A percentile compares a stretch with the other conserved stretches of the same genome.
These are phyloP conservation scores for Tuctoria greenei DNA, from an alignment of 176 grass and related monocot genomes.

Conservation along the genomic window DNA sequence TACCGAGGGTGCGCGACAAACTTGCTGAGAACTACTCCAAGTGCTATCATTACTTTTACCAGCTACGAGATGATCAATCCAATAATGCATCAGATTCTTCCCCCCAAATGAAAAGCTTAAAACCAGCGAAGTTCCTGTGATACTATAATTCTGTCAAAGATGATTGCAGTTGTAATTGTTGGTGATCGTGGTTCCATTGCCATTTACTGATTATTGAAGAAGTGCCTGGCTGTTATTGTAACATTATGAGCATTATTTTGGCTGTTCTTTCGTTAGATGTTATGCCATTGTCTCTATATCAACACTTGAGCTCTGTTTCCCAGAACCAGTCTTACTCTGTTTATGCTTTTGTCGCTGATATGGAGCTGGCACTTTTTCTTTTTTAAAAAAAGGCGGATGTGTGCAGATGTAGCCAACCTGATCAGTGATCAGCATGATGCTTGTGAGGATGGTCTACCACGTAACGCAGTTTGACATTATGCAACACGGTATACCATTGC, in stretches of 20 bases:
- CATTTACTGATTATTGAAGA: conserved; percentile 15
- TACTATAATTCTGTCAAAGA: neutral
- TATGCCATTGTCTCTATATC: neutral
- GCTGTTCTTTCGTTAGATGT: neutral
- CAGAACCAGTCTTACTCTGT: neutral
- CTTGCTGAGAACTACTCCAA: conserved; percentile 79
- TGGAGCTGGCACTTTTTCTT: too few relatives aligned
- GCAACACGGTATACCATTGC: too few relatives aligned
- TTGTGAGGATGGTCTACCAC: too few relatives aligned
- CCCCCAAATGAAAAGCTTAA: conserved; percentile 2
- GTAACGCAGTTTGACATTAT: too few relatives aligned
- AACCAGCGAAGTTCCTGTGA: neutral
- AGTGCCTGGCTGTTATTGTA: conserved; percentile 12
- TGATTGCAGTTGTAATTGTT: neutral
- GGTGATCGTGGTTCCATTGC: conserved; percentile 20
- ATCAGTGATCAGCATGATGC: too few relatives aligned
- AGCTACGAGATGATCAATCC: conserved; percentile 86
- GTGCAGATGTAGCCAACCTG: too few relatives aligned
- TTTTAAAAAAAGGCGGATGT: too few relatives aligned
- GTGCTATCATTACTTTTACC: conserved; percentile 81
- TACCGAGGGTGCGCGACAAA: conserved; percentile 82
- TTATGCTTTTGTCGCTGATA: too few relatives aligned
- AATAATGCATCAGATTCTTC: conserved; percentile 52
- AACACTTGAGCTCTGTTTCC: neutral
- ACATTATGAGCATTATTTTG: neutral